A percentile compares a stretch with the other conserved stretches of the same genome.
These are phyloP conservation scores for Seiridium unicorne DNA, from an alignment of 2,329 filamentous ascomycete genomes.

Conservation along the genomic window DNA sequence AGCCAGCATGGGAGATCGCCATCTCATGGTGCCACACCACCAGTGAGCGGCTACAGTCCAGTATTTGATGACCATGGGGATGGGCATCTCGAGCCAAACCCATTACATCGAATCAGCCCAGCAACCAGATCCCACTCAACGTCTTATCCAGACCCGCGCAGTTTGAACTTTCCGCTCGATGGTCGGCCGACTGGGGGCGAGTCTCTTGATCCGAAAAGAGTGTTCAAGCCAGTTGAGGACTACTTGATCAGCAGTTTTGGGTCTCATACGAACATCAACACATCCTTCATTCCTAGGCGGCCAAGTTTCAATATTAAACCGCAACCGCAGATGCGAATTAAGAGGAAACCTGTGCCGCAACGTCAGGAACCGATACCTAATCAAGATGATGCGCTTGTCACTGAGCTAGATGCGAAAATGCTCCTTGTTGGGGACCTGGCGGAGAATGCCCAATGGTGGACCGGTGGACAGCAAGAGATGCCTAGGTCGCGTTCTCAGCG, in stretches of 20 bases:
- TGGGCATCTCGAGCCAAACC: constrained; percentile 32
- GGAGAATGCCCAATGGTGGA: constrained; percentile 84
- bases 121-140: constrained; percentile 41
- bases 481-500: constrained; percentile 31
- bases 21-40: constrained; percentile 19
- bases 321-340: constrained; percentile 21
- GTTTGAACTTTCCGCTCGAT: constrained; percentile 17
- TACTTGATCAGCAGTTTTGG: constrained; percentile 71
- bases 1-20: constrained; percentile 19
- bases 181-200: background rate
- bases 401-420: constrained; percentile 72
- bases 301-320: constrained; percentile 22
- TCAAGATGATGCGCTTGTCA: constrained; percentile 40
- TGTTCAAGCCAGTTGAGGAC: constrained; percentile 77
- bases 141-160: constrained; percentile 37
- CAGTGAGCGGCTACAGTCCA: constrained; percentile 19
- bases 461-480: constrained; percentile 52
- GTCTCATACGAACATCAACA: constrained; percentile 71
- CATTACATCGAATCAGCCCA: constrained; percentile 21
- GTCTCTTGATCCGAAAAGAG: constrained; percentile 46
- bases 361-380: constrained; percentile 27
- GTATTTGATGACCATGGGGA: constrained; percentile 34
- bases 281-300: constrained; percentile 64
- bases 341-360: constrained; percentile 27
- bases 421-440: constrained; percentile 72